Percentiles rank a stretch among this genome's conserved stretches.
These are phyloP conservation scores for Monilinia vaccinii-corymbosi DNA, from an alignment of 2,329 filamentous ascomycete genomes.

Conservation along the genomic window DNA sequence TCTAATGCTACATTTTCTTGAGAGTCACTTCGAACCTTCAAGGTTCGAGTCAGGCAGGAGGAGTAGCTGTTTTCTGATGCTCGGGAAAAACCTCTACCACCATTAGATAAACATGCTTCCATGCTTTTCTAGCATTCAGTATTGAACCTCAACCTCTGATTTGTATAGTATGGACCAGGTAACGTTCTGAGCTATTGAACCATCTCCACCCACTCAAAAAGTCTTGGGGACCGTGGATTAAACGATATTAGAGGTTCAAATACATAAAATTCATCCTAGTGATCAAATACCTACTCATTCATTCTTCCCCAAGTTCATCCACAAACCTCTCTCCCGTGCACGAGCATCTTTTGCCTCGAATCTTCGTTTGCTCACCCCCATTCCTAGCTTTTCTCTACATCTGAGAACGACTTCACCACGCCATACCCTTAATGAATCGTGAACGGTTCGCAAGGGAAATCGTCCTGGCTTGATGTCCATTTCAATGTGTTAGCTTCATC, in stretches of 20 bases:
- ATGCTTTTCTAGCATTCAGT: too few relatives aligned
- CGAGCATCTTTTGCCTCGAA: not conserved
- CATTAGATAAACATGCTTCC: too few relatives aligned
- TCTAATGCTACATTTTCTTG: not conserved
- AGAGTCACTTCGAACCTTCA: not conserved
- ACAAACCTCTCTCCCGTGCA: not conserved
- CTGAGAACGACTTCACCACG: not conserved
- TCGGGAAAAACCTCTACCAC: too few relatives aligned
- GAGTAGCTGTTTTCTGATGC: too few relatives aligned
- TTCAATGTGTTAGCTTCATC: not conserved
- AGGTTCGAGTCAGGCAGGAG: not conserved
- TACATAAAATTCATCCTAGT: not conserved
- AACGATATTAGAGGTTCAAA: too few relatives aligned
- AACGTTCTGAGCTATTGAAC: too few relatives aligned
- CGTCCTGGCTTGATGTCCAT: not conserved
- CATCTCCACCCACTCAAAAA: too few relatives aligned
- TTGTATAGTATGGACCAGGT: too few relatives aligned
- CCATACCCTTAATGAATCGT: not conserved
- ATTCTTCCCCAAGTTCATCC: not conserved
- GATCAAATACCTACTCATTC: not conserved
- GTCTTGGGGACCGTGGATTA: too few relatives aligned
- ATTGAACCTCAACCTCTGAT: too few relatives aligned
- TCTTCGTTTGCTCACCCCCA: not conserved
- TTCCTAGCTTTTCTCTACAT: not conserved
- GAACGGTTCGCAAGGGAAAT: not conserved